Percentiles rank a stretch among this genome's conserved stretches.
These are phyloP conservation scores for Dipodascopsis uninucleata DNA, from an alignment of 805 yeast species.

Conservation along the genomic window DNA sequence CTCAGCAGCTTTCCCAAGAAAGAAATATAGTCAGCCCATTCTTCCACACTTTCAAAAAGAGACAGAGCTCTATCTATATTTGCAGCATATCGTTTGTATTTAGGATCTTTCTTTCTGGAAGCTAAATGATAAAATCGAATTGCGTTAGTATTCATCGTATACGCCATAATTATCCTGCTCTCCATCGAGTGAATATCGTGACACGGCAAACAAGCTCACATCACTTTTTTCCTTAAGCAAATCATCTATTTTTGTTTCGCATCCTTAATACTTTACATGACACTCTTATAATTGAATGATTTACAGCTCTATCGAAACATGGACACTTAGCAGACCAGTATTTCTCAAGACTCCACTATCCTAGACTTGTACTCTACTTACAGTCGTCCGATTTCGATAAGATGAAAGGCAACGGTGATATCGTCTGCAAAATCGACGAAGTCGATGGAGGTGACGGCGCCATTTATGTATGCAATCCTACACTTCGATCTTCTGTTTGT, in stretches of 20 bases:
- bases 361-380: conserved; percentile 11
- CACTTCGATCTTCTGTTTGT: too few relatives aligned
- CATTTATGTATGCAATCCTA: too few relatives aligned
- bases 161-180: too few relatives aligned
- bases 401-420: conserved; percentile 26
- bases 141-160: too few relatives aligned
- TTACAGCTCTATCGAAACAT: too few relatives aligned
- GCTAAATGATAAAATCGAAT: too few relatives aligned
- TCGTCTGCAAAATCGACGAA: conserved; percentile 26
- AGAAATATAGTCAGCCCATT: conserved; percentile 98
- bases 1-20: conserved; percentile 76
- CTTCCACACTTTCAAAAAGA: conserved; percentile 76
- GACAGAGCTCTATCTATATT: conserved; percentile 69
- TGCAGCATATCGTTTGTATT: conserved; percentile 65
- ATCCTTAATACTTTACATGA: not conserved
- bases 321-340: too few relatives aligned
- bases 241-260: not conserved
- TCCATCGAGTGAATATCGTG: too few relatives aligned
- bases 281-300: too few relatives aligned
- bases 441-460: conserved; percentile 23
- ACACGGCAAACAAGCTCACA: not conserved
- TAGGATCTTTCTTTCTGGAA: conserved; percentile 41
- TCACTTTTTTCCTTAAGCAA: too few relatives aligned
- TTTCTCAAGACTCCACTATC: too few relatives aligned
- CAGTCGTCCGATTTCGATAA: conserved; percentile 25